Conservation (phyloP, 2,329 filamentous ascomycete species). For the Emergomyces orientalis region DNA sequence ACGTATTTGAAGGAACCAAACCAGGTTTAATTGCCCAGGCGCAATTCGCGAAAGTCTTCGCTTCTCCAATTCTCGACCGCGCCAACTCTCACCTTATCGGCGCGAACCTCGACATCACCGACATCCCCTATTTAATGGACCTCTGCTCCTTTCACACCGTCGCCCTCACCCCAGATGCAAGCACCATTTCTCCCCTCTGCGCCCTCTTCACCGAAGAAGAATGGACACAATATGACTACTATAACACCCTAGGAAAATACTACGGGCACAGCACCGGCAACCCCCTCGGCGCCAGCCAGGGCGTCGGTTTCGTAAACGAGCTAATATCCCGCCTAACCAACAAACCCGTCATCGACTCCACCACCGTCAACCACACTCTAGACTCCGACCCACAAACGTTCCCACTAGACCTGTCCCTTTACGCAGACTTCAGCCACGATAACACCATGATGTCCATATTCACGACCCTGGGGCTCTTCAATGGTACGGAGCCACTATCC, state of each 20-base stretch:
- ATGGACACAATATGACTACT: slow-evolving; percentile 74
- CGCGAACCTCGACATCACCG: slow-evolving; percentile 52
- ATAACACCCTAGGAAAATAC: slow-evolving; percentile 69
- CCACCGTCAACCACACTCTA: slow-evolving; percentile 67
- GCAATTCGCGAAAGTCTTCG: slow-evolving; percentile 55
- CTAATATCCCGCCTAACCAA: slow-evolving; percentile 70
- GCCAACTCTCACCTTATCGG: slow-evolving; percentile 61
- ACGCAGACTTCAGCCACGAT: slow-evolving; percentile 88
- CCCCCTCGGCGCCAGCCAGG: slow-evolving; percentile 70
- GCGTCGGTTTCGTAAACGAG: slow-evolving; percentile 81
- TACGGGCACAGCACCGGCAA: slow-evolving; percentile 73
- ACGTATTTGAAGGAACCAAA: slow-evolving; percentile 55
- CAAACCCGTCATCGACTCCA: slow-evolving; percentile 59
- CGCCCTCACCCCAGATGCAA: slow-evolving; percentile 44
- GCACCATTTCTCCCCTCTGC: slow-evolving; percentile 61
- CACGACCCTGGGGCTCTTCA: slow-evolving; percentile 69
- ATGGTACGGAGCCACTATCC: slow-evolving; percentile 49
- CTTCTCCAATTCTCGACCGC: slow-evolving; percentile 56
- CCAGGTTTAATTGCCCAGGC: slow-evolving; percentile 45
- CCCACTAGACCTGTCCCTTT: slow-evolving; percentile 58
- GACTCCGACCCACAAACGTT: slow-evolving; percentile 61
- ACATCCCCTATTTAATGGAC: slow-evolving; percentile 72
- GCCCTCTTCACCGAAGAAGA: slow-evolving; percentile 61
- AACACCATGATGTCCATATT: slow-evolving; percentile 74
- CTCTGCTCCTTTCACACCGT: slow-evolving; percentile 79